Base-by-base conservation (phyloP, 176 grass and related monocot genomes). In the Eleusine coracana region DNA sequence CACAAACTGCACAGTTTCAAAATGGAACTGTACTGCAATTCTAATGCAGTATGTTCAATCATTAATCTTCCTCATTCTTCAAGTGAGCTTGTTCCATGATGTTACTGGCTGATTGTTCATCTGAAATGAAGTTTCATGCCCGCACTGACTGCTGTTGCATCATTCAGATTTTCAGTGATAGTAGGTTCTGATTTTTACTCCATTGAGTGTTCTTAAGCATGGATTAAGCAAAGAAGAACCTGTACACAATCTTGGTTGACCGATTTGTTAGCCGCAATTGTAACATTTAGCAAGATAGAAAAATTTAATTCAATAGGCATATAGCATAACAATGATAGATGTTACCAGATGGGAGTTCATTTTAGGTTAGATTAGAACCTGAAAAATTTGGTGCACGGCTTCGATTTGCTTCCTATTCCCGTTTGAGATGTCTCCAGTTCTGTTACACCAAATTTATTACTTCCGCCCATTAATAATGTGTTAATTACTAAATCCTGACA, bases 351-450 rank as follows among this genome's bases (percentile, higher is more conserved):
- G 82, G 59, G 88, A 89, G 80, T 98, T 82, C 67, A 72, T 92
- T 90, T 91, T 95, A 94, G 74, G 85, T 89, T 79, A 87, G 87
- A 93, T 94, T 98, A 87, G 78, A 98, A 95, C 95, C 95, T 98
- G 95, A 98, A 98, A 95, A 98, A 95, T 90, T 98, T 98, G 91
- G 95, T 98, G 95, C 95, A 98, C 78, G 92, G 95, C 92, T 98
- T 98, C 87, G 77, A 95, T 95, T 98, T 98, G 95, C 95, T 98
- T 90, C 95, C 95, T 92, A 98, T 80, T 91, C 90, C 93, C 86
- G 66, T 75, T 94, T 88, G 92, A 80, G 79, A 79, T 56, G 89
- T 89, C 83, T 95, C 96, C 86, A 80, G 88, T 93, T 92, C 96
- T 98, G 96, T 94, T 95, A 82, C 85, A 98, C 80, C 85, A 98